phyloP scores from a whole-genome alignment of 495 filamentous ascomycete species.

The Lineolata rhizophorae region DNA sequence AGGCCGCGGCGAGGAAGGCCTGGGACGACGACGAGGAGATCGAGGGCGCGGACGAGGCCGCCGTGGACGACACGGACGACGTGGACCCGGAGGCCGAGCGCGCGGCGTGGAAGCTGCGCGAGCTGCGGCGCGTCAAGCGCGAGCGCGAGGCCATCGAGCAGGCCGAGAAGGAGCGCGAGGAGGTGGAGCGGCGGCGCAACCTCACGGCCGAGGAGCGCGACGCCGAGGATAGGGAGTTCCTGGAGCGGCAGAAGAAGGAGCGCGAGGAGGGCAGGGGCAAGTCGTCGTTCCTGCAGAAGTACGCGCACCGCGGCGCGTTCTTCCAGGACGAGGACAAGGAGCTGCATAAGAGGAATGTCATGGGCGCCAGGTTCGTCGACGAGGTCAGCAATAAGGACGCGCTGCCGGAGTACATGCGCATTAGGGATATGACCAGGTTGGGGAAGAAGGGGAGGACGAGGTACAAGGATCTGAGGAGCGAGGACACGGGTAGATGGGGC shows the following conservation, averaged over 20 bases:
- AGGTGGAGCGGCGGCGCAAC: slow-evolving; percentile 71
- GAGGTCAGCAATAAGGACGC: slow-evolving; percentile 58
- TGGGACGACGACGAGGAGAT: slow-evolving; percentile 62
- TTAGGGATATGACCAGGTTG: slow-evolving; percentile 81
- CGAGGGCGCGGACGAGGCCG: slow-evolving; percentile 31
- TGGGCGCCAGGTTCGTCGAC: slow-evolving; percentile 59
- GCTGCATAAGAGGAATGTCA: slow-evolving; percentile 54
- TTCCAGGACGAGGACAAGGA: slow-evolving; percentile 60
- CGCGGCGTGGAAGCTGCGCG: slow-evolving; percentile 83
- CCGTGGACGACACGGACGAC: slow-evolving; percentile 74
- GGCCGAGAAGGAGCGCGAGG: slow-evolving; percentile 66
- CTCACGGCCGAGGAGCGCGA: slow-evolving; percentile 73
- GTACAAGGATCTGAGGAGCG: slow-evolving; percentile 68
- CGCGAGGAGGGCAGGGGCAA: slow-evolving; percentile 59
- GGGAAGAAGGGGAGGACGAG: slow-evolving; percentile 81
- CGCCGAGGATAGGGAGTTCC: slow-evolving; percentile 60
- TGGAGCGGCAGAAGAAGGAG: slow-evolving; percentile 66
- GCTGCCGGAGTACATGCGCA: slow-evolving; percentile 80
- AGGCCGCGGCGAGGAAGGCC: slow-evolving; percentile 49
- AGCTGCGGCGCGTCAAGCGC: slow-evolving; percentile 68
- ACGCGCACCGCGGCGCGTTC: slow-evolving; percentile 93
- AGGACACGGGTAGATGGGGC: slow-evolving; percentile 85
- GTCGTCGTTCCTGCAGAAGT: slow-evolving; percentile 84
- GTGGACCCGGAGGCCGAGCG: slow-evolving; percentile 75
- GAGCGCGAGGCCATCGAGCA: slow-evolving; percentile 68